Evolutionary conservation across 345 rosid genomes (phyloP).

Genomic region (Arabidopsis arenosa): DNA sequence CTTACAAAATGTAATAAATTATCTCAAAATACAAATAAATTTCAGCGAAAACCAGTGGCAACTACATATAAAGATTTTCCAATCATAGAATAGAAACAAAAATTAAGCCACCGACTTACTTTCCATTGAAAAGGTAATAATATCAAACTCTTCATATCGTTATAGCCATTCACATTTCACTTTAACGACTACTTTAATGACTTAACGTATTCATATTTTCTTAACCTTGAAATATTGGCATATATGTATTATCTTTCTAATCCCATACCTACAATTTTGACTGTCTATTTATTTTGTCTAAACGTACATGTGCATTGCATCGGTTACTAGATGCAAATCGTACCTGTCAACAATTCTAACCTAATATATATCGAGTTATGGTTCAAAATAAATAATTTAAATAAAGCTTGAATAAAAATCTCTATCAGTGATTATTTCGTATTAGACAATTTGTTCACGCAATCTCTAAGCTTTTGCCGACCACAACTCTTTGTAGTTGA

Average conservation of each 20-base stretch:
- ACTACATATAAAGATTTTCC: background rate
- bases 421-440: slow-evolving; percentile 2
- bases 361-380: slow-evolving; percentile 13
- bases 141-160: background rate
- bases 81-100: background rate
- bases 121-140: background rate
- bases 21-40: background rate
- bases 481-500: slow-evolving; percentile 30
- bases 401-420: background rate
- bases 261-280: slow-evolving; percentile 7
- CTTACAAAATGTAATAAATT: background rate
- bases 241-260: background rate
- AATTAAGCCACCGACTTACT: slow-evolving; percentile 4
- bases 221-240: background rate
- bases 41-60: background rate
- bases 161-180: slow-evolving; percentile 3
- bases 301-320: slow-evolving; percentile 27
- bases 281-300: background rate
- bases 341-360: slow-evolving; percentile 19
- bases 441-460: slow-evolving; percentile 35
- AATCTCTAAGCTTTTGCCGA: slow-evolving; percentile 39
- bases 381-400: background rate
- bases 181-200: slow-evolving; percentile 15
- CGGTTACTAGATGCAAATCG: slow-evolving; percentile 22
- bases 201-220: slow-evolving; percentile 20